A percentile compares a stretch with the other conserved stretches of the same genome.
Conservation (phyloP, 257 asterid species). For the Cynanchum wilfordii region DNA sequence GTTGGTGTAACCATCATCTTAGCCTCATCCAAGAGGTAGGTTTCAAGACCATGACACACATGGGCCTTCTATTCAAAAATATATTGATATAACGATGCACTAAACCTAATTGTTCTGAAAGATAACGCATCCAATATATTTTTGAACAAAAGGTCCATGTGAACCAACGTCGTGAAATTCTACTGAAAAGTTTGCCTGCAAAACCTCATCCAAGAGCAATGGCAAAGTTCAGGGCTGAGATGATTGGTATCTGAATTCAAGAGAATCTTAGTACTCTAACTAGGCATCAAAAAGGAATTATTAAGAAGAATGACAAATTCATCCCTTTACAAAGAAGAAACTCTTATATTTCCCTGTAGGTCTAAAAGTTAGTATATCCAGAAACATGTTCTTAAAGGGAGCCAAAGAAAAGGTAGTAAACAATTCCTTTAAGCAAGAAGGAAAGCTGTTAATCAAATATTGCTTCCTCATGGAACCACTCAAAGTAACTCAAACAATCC, state of each 20-base stretch:
- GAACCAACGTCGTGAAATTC: slow-evolving; percentile 23
- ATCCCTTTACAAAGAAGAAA: background rate
- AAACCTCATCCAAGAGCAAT: background rate
- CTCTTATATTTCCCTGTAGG: background rate
- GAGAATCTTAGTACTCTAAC: background rate
- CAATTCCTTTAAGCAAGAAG: background rate
- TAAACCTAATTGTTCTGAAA: background rate
- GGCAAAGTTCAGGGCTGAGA: background rate
- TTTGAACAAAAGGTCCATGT: slow-evolving; percentile 22
- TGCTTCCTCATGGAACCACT: background rate
- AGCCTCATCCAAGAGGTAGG: background rate
- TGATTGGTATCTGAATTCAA: background rate
- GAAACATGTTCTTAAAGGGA: background rate
- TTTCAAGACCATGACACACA: slow-evolving; percentile 13
- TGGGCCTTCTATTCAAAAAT: slow-evolving; percentile 35
- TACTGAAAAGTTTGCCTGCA: background rate
- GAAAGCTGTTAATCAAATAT: background rate
- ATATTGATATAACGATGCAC: slow-evolving; percentile 1
- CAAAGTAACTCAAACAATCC: background rate
- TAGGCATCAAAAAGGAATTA: background rate
- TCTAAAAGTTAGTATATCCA: background rate
- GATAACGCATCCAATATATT: slow-evolving; percentile 11
- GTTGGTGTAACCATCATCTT: no score
- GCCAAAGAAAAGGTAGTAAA: background rate
- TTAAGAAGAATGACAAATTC: background rate